Evolutionary conservation across 2,329 filamentous ascomycete genomes (phyloP).

Genomic region (Colletotrichum horii): DNA sequence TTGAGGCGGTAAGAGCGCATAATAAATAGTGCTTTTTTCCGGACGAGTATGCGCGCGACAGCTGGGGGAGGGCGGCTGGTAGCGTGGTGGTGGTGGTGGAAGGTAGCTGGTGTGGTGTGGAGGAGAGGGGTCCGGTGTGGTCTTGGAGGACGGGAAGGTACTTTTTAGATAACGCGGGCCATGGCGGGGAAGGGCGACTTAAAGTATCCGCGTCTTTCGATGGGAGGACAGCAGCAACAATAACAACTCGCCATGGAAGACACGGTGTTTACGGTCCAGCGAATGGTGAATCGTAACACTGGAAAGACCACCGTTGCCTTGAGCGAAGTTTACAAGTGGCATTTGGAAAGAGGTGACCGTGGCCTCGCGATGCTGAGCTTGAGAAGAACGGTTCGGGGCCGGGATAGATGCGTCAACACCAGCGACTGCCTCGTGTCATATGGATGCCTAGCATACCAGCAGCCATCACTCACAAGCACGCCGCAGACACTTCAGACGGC

Average conservation of each 20-base stretch:
- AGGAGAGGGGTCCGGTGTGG: conserved; percentile 12
- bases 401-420: not conserved
- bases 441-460: conserved; percentile 9
- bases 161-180: not conserved
- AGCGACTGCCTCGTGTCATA: not conserved
- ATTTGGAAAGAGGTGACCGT: not conserved
- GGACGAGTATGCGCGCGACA: not conserved
- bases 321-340: conserved; percentile 1
- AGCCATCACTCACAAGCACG: not conserved
- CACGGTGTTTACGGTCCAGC: not conserved
- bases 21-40: conserved; percentile 11
- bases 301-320: not conserved
- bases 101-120: not conserved
- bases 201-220: not conserved
- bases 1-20: conserved; percentile 14
- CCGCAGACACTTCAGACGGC: not conserved
- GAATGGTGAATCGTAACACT: not conserved
- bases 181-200: not conserved
- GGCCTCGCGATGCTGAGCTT: not conserved
- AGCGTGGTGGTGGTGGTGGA: not conserved
- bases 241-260: not conserved
- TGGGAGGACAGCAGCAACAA: not conserved
- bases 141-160: not conserved
- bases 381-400: not conserved
- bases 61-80: not conserved